phyloP scores from a whole-genome alignment of 495 filamentous ascomycete species.

The Lasiosphaeria miniovina region DNA sequence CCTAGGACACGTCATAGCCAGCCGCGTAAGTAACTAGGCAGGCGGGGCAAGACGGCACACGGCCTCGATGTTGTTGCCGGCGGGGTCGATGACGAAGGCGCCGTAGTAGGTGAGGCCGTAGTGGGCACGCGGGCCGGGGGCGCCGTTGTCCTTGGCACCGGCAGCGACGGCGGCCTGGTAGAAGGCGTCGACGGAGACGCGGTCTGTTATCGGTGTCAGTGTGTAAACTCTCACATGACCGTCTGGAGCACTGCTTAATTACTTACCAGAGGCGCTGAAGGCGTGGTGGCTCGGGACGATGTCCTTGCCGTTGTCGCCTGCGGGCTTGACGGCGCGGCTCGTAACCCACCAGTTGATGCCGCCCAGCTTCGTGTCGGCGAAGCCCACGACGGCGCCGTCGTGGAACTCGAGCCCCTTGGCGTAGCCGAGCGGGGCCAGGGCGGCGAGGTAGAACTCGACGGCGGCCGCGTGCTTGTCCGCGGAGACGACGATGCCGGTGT shows the following conservation, averaged over 20 bases:
- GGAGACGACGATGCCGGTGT: constrained; percentile 21
- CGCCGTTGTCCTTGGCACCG: constrained; percentile 39
- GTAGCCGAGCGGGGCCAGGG: constrained; percentile 27
- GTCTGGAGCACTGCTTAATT: not conserved
- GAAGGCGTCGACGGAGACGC: constrained; percentile 23
- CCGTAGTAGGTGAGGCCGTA: constrained; percentile 48
- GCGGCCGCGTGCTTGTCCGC: constrained; percentile 6
- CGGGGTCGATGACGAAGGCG: constrained; percentile 50
- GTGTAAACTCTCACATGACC: not conserved
- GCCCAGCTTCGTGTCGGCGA: constrained; percentile 11
- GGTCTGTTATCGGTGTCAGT: constrained; percentile 7
- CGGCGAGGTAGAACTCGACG: constrained; percentile 20
- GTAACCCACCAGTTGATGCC: constrained; percentile 22
- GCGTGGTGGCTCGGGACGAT: constrained; percentile 13
- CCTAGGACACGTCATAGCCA: no score
- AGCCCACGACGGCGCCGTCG: constrained; percentile 20
- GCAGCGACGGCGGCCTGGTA: constrained; percentile 19
- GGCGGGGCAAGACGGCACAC: constrained; percentile 9
- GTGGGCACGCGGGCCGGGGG: constrained; percentile 40
- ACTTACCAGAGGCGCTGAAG: constrained; percentile 22
- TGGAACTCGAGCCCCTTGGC: constrained; percentile 1
- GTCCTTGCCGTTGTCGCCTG: not conserved
- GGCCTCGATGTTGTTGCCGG: constrained; percentile 53
- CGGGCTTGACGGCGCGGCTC: not conserved
- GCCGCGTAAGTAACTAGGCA: no score